These are phyloP conservation scores for Fraxinus nigra DNA, from an alignment of 305 asterid species.

Conservation along the genomic window DNA sequence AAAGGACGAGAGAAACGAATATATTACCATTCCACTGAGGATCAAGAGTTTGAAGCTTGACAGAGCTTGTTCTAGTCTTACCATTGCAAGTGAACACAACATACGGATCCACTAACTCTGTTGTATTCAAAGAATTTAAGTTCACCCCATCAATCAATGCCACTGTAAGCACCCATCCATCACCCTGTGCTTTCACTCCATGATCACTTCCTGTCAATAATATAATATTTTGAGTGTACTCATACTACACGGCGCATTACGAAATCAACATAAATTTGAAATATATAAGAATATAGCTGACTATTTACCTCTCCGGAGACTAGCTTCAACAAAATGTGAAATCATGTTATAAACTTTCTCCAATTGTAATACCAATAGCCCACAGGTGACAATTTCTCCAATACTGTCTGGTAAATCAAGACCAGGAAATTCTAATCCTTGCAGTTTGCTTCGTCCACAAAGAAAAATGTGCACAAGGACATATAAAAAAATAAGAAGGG, in stretches of 20 bases:
- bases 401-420: conserved; percentile 82
- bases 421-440: conserved; percentile 68
- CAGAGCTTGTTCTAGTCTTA: conserved; percentile 86
- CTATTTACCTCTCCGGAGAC: conserved; percentile 56
- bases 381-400: conserved; percentile 69
- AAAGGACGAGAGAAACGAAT: neutral
- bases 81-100: conserved; percentile 88
- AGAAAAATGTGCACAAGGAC: conserved; percentile 55
- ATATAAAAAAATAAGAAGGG: conserved; percentile 48
- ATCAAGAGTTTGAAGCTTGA: conserved; percentile 73
- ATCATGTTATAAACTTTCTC: conserved; percentile 64
- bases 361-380: conserved; percentile 53
- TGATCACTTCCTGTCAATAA: conserved; percentile 64
- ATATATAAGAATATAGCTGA: neutral
- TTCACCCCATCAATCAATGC: conserved; percentile 71
- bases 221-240: conserved; percentile 5
- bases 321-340: conserved; percentile 70
- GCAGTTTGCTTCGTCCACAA: conserved; percentile 37
- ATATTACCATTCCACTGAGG: conserved; percentile 80
- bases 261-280: conserved; percentile 12
- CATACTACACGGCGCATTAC: neutral
- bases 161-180: conserved; percentile 88
- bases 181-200: conserved; percentile 82
- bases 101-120: conserved; percentile 69
- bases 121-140: conserved; percentile 47